A percentile compares a stretch with the other conserved stretches of the same genome.
phyloP scores from a whole-genome alignment of 202 grass and related monocot species.

The Musa balbisiana region DNA sequence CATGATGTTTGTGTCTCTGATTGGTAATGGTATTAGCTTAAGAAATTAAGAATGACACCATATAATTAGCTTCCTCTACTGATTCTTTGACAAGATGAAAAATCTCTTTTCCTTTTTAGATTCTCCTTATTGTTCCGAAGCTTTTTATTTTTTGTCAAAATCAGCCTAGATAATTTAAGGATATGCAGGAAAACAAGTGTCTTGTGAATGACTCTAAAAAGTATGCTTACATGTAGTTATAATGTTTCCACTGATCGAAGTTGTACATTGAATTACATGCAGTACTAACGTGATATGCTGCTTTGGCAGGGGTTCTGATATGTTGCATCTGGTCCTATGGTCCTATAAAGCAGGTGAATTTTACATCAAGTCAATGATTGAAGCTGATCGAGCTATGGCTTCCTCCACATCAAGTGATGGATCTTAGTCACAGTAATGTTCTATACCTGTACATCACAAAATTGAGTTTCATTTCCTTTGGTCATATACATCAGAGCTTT shows the following conservation, averaged over 20 bases:
- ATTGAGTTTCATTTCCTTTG: not conserved
- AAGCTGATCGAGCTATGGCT: slow-evolving; percentile 55
- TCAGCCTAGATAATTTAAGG: not conserved
- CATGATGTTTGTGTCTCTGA: not conserved
- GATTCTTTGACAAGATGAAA: not conserved
- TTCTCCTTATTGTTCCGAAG: too few relatives aligned
- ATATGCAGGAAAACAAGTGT: not conserved
- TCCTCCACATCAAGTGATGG: not conserved
- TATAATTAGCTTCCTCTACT: not conserved
- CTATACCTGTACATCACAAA: not conserved
- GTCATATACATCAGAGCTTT: too few relatives aligned
- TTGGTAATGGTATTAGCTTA: not conserved
- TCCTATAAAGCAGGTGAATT: slow-evolving; percentile 95
- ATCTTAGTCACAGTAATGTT: not conserved
- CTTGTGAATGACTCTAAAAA: not conserved
- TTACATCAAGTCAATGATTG: slow-evolving; percentile 97
- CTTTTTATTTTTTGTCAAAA: not conserved
- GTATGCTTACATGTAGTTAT: too few relatives aligned
- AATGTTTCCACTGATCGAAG: too few relatives aligned
- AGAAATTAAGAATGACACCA: not conserved
- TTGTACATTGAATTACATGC: not conserved
- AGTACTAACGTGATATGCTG: not conserved
- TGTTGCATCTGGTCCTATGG: slow-evolving; percentile 94
- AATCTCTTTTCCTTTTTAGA: too few relatives aligned
- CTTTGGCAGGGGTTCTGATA: slow-evolving; percentile 74